Evolutionary conservation across 805 yeast species (phyloP).

Genomic region (Grigorovia jiainica): DNA sequence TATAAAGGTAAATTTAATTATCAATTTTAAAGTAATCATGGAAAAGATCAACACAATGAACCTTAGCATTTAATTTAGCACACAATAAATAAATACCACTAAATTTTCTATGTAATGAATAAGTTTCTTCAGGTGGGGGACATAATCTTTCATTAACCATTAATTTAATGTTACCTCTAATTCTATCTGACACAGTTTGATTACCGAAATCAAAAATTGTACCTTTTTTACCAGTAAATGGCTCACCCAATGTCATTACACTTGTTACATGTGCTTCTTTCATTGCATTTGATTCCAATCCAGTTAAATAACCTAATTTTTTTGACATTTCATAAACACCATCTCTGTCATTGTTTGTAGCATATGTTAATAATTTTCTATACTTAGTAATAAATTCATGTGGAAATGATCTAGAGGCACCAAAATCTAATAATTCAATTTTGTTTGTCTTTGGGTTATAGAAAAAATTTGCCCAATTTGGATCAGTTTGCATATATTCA

Average conservation of each 20-base stretch:
- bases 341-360: slow-evolving; percentile 57
- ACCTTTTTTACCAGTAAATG: slow-evolving; percentile 47
- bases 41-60: slow-evolving; percentile 73
- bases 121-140: slow-evolving; percentile 98
- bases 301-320: slow-evolving; percentile 82
- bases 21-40: slow-evolving; percentile 31
- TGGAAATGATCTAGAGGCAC: slow-evolving; percentile 80
- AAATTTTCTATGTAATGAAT: slow-evolving; percentile 88
- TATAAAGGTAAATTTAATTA: background rate
- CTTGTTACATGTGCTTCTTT: slow-evolving; percentile 87
- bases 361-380: slow-evolving; percentile 61
- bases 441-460: slow-evolving; percentile 62
- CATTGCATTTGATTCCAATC: slow-evolving; percentile 82
- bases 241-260: slow-evolving; percentile 84
- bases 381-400: slow-evolving; percentile 62
- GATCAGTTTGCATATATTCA: slow-evolving; percentile 96
- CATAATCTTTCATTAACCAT: slow-evolving; percentile 88
- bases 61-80: slow-evolving; percentile 72
- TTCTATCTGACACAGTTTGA: slow-evolving; percentile 92
- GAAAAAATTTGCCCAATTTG: slow-evolving; percentile 97
- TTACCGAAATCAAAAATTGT: slow-evolving; percentile 54
- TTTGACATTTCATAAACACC: slow-evolving; percentile 56
- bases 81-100: slow-evolving; percentile 90
- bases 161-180: slow-evolving; percentile 73
- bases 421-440: slow-evolving; percentile 87